Percentiles rank a stretch among this genome's conserved stretches.
Evolutionary conservation across 495 filamentous ascomycete species (phyloP).

Genomic region (Clohesyomyces aquaticus): DNA sequence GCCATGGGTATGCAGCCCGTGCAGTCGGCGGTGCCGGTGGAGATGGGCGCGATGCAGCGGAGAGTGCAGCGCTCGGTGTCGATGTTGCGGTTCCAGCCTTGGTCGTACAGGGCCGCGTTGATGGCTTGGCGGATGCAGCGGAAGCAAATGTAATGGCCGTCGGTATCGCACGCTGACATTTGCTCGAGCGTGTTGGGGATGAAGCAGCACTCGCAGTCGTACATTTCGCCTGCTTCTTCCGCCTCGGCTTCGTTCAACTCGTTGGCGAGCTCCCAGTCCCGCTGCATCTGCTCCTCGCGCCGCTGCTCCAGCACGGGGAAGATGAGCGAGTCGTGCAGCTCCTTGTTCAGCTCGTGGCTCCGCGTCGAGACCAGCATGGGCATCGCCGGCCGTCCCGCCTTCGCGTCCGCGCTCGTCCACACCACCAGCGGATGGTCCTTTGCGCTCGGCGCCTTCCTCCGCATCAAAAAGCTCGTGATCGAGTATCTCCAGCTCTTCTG

Average conservation of each 20-base stretch:
- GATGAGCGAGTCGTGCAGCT: conserved; percentile 72
- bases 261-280: conserved; percentile 66
- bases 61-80: conserved; percentile 70
- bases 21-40: conserved; percentile 58
- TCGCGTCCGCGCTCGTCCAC: conserved; percentile 60
- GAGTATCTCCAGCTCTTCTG: conserved; percentile 85
- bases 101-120: conserved; percentile 86
- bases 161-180: conserved; percentile 69
- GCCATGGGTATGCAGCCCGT: conserved; percentile 70
- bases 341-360: conserved; percentile 75
- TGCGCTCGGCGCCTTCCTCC: conserved; percentile 65
- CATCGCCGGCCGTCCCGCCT: conserved; percentile 50
- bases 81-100: conserved; percentile 84
- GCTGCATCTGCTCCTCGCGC: conserved; percentile 60
- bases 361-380: conserved; percentile 73
- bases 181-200: conserved; percentile 77
- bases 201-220: conserved; percentile 93
- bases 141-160: conserved; percentile 84
- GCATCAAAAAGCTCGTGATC: conserved; percentile 71
- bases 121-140: conserved; percentile 77
- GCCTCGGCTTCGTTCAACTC: conserved; percentile 77
- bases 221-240: conserved; percentile 66
- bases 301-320: conserved; percentile 61
- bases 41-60: conserved; percentile 75
- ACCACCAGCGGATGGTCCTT: conserved; percentile 66